These are phyloP conservation scores for Nepenthes alata DNA, from an alignment of 179 eudicot genomes.

Conservation along the genomic window DNA sequence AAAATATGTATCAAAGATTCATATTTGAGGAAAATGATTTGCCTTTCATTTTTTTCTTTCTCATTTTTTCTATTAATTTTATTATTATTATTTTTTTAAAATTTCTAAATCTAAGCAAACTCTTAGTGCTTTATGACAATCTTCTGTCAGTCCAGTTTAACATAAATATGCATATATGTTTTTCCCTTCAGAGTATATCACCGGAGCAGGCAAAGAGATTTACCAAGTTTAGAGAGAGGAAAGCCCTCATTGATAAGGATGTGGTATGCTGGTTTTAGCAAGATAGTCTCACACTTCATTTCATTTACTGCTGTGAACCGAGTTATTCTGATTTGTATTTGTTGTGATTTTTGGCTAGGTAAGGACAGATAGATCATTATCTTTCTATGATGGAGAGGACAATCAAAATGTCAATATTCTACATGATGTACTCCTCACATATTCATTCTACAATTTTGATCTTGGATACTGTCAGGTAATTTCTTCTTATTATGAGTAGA, in stretches of 20 bases:
- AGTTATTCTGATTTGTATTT: neutral
- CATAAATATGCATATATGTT: neutral
- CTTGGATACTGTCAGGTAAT: conserved; percentile 98
- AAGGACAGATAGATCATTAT: conserved; percentile 87
- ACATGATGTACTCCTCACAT: conserved; percentile 78
- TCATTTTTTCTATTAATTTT: too few species aligned
- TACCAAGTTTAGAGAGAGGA: conserved; percentile 89
- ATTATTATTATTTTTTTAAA: too few species aligned
- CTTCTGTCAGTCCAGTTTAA: neutral
- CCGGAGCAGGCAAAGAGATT: conserved; percentile 76
- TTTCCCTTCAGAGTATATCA: conserved; percentile 61
- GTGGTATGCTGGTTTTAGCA: conserved; percentile 47
- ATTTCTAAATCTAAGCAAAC: too few species aligned
- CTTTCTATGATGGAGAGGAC: conserved; percentile 88
- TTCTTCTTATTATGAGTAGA: conserved; percentile 16
- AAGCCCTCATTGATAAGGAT: conserved; percentile 91
- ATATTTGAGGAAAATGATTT: too few species aligned
- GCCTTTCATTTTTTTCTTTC: too few species aligned
- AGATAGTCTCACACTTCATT: conserved; percentile 12
- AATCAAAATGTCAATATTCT: conserved; percentile 67
- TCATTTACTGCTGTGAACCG: conserved; percentile 11
- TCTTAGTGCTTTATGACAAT: too few species aligned
- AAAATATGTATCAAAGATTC: too few species aligned
- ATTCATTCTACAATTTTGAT: conserved; percentile 96
- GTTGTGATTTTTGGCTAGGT: conserved; percentile 34